Base-by-base conservation (phyloP, 2,329 filamentous ascomycete genomes). In the Ilyonectria mors-panacis region DNA sequence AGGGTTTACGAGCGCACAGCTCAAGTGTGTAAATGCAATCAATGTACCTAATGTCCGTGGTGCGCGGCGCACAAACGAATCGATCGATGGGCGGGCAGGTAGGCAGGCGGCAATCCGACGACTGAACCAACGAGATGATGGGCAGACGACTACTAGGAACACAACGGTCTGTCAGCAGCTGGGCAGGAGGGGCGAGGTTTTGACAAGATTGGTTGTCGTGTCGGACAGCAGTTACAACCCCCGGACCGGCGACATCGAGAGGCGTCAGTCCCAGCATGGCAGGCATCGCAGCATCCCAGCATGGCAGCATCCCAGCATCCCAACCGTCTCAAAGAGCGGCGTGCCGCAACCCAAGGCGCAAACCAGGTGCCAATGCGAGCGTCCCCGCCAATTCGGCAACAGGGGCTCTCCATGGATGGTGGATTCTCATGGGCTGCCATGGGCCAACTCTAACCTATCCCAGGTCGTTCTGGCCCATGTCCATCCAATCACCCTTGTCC, bases 161-260 rank as follows among this genome's bases (percentile, higher is more conserved):
- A 67, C 50, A 57, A 54, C 44, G 53, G 59, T 47, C 63, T 65
- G 70, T 75, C 67, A 75, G 72, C 60, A 72, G 64, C 37, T 66
- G 60, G 45, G 47, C 53, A 54, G 51, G 55, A 56, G 47, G 57
- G 63, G 53, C 67, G 63, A 58, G 42, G 59, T 69, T 65, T 58
- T 64, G 54, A 74, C 59, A 63, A 65, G 68, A 73, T 67, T 73
- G 65, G 51, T 56, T 58, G 61, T 35, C 51, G 23, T 39, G 28
- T 54, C 30, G 61, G 64, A 63, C 68, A 58, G 15, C 30, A 35
- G 48, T n/a, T 19, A 21, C 30, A 35, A 53, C 33, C 51, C 47
- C 60, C 51, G 26, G 60, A 15, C 37, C 45, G 28, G 47, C 54
- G 35, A 30, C 54, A 59, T 54, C 61, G 30, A 64, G 55, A 57